Conservation (phyloP, 805 yeast species). For the Zygoascus flipseniorum region DNA sequence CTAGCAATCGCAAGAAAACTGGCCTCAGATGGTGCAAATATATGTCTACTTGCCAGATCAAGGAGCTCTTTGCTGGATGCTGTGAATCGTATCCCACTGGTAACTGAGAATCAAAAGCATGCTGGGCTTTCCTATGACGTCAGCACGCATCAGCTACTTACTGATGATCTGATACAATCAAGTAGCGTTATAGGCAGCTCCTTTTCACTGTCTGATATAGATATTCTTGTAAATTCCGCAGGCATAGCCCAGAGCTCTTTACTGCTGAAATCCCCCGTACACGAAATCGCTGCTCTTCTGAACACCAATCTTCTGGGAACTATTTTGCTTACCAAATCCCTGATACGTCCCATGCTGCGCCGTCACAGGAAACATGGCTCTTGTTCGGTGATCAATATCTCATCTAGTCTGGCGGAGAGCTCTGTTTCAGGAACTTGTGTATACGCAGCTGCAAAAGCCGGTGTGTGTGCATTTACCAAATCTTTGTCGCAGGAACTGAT, state of each 20-base stretch:
- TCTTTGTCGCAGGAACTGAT: slow-evolving; percentile 54
- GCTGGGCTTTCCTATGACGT: slow-evolving; percentile 7
- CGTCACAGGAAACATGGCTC: slow-evolving; percentile 18
- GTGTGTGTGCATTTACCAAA: slow-evolving; percentile 52
- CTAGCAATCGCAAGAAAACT: slow-evolving; percentile 43
- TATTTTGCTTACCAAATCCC: slow-evolving; percentile 46
- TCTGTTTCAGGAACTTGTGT: slow-evolving; percentile 48
- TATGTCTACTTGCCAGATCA: slow-evolving; percentile 46
- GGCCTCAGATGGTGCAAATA: slow-evolving; percentile 43
- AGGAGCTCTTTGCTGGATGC: slow-evolving; percentile 20
- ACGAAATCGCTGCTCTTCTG: slow-evolving; percentile 39
- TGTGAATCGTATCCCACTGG: slow-evolving; percentile 8
- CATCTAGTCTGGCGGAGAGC: slow-evolving; percentile 51
- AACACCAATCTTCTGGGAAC: slow-evolving; percentile 54
- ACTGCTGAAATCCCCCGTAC: slow-evolving; percentile 35
- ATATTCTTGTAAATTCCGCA: slow-evolving; percentile 45
- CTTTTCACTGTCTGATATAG: slow-evolving; percentile 17
- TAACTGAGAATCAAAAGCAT: slow-evolving; percentile 8
- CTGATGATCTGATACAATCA: neutral
- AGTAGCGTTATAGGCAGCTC: neutral
- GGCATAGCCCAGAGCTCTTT: slow-evolving; percentile 55
- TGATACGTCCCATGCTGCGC: slow-evolving; percentile 44
- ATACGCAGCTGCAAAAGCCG: slow-evolving; percentile 66
- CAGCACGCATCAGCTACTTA: slow-evolving; percentile 12
- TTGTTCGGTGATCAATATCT: slow-evolving; percentile 46